Evolutionary conservation across 192 early-diverging fungal genomes (phyloP), one percentile per base, ranked within the genome.

Genomic region (Linnemannia elongata): DNA sequence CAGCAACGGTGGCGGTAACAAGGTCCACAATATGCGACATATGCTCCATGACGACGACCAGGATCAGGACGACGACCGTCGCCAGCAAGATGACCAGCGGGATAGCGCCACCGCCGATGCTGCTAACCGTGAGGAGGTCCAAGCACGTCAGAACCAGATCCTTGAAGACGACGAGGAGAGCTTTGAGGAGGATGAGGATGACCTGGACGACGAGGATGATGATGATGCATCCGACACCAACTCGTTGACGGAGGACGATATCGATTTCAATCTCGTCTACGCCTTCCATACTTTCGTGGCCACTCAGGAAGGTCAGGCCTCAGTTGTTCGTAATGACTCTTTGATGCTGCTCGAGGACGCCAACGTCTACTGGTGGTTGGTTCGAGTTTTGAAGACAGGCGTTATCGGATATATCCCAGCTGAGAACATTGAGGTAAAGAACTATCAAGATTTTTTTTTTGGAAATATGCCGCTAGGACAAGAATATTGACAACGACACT

Each of bases 341-440:
- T 77, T 97, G 75, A 94, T 94, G 69, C 87, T 97, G 52, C 83
- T 97, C 38, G 96, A 97, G 79, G 96, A 97, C 82, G 90, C 91
- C 39, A 96, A 97, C 84, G 94, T 93, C 12, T 97, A 97, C 88
- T 97, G 96, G 96, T 94, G 94, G 93, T 70, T 94, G 6, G 92
- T 94, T 57, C 94, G 91, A 88, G 94, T 89, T 76, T 89, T 92
- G 80, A 96, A 92, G 85, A 95, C 87, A n/a, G 88, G 84, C 1
- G 90, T 94, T 84, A 94, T 97, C 86, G 96, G 96, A 22, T 97
- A 97, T 83, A 96, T 97, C 72, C 96, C 96, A 36, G 96, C 96
- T 6, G 96, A 97, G 81, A 96, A 97, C 78, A 94, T 97, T 49
- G 96, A 97, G 88, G 94, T 95, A 89, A 39, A 30, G 13, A 55